Evolutionary conservation across 1,139 yeast genomes (phyloP), one percentile per base, ranked within the genome.

Genomic region (Ogataea hybrid): DNA sequence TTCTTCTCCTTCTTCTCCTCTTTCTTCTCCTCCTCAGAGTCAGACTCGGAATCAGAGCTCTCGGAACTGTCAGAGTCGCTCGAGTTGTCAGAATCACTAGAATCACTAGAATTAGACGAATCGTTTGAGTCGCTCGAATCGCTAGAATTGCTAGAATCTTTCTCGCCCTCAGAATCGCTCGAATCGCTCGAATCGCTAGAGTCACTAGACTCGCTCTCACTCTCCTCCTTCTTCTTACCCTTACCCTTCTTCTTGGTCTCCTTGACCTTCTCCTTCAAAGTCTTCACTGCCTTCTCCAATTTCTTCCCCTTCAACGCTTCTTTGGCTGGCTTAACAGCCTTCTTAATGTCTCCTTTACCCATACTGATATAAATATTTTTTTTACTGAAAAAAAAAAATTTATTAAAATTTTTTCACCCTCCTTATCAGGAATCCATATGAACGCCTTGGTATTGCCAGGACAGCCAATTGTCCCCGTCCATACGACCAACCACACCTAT

Each of bases 371-470:
- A n/a, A n/a, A 41, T 33, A 16, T 44, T 44, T 44, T 41, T 32
- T 35, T 21, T 25, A 18, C 29, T 25, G 27, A 38, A 28, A 35
- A 44, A 34, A 39, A 34, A 39, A 37, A 28, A 39, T 35, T 22
- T 37, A 36, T 28, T 31, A 43, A 38, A 40, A 37, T 28, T 37
- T 39, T 37, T 42, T 38, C 37, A 42, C 41, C 39, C 34, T 31
- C 33, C 33, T 37, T 37, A 37, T 37, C 41, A 34, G 41, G 41
- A 37, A 37, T 37, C 28, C 21, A 14, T 6, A 53, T 63, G 32
- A 67, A 67, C 29, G 48, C 53, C 22, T 43, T 54, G 31, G 89
- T 79, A 3, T 73, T 85, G 12, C 97, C 97, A 2, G 96, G 97
- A 1, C 96, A 88, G 51, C 69, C 76, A 10, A 63, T 75, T 25